These are phyloP conservation scores for Nitzschia putrida DNA, from an alignment of 108 stramenopile genomes.

Conservation along the genomic window DNA sequence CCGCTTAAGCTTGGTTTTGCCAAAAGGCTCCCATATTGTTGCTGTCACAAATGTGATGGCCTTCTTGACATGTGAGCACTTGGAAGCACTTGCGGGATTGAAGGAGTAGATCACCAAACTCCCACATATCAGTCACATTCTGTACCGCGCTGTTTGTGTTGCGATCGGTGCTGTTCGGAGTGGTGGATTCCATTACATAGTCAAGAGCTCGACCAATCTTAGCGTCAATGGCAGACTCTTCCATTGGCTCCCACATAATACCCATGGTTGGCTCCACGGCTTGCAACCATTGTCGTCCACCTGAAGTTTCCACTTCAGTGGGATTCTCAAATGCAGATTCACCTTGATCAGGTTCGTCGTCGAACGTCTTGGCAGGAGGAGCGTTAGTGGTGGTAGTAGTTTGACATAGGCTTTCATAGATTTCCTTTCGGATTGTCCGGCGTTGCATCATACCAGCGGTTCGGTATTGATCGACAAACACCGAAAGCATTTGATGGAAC, in stretches of 20 bases:
- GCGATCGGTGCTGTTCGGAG: too few relatives aligned
- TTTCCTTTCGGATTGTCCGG: constrained; percentile 8
- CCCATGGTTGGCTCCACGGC: neutral
- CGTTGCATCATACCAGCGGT: constrained; percentile 8
- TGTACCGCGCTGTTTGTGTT: neutral
- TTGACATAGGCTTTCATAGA: constrained; percentile 4
- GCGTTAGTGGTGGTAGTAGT: neutral
- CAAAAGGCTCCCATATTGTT: neutral
- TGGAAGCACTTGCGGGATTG: neutral
- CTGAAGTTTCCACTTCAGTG: too few relatives aligned
- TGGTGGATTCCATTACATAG: neutral
- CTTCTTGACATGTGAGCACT: constrained; percentile 4
- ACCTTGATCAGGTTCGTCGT: neutral
- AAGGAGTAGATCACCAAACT: neutral
- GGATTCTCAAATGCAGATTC: neutral
- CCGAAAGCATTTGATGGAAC: constrained; percentile 29
- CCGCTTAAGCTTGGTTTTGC: neutral
- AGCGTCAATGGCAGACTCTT: neutral
- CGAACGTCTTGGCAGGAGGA: neutral
- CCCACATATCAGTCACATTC: neutral
- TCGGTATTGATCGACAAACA: constrained; percentile 18
- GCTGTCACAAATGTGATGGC: constrained; percentile 6
- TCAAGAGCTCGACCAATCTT: constrained; percentile 12
- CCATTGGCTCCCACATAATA: constrained; percentile 15
- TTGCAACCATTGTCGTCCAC: constrained; percentile 3